phyloP scores from a whole-genome alignment of 805 yeast genomes.

The Candida lessepsii region DNA sequence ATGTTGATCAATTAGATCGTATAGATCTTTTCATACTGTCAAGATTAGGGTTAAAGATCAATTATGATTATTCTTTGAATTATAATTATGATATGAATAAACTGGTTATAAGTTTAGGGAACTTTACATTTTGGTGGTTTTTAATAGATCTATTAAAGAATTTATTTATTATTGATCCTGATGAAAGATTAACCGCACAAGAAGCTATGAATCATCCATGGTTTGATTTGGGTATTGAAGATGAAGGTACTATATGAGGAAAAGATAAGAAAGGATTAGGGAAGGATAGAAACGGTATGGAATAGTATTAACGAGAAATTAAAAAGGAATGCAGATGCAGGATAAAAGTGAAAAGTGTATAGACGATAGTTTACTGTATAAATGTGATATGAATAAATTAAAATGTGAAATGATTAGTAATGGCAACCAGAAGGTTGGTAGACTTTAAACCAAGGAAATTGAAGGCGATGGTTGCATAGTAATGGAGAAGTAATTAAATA shows the following conservation, averaged over 20 bases:
- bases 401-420: too few relatives aligned
- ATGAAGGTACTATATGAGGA: conserved; percentile 36
- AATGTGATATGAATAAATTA: too few relatives aligned
- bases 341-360: neutral
- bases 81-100: conserved; percentile 38
- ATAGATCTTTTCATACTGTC: conserved; percentile 45
- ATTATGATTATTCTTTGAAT: conserved; percentile 39
- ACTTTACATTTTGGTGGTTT: conserved; percentile 79
- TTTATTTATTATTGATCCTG: conserved; percentile 39
- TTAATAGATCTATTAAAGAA: conserved; percentile 49
- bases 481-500: too few relatives aligned
- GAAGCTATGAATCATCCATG: conserved; percentile 49
- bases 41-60: conserved; percentile 38
- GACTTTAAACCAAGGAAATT: too few relatives aligned
- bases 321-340: too few relatives aligned
- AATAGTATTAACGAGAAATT: too few relatives aligned
- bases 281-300: neutral
- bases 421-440: too few relatives aligned
- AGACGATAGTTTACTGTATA: neutral
- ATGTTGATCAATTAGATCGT: conserved; percentile 41
- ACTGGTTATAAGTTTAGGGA: conserved; percentile 50
- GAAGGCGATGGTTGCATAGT: too few relatives aligned
- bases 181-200: conserved; percentile 36
- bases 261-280: neutral
- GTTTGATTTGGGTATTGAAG: conserved; percentile 48